Percentiles rank a stretch among this genome's conserved stretches.
These are phyloP conservation scores for Setaria italica DNA, from an alignment of 202 grass and related monocot species.

Conservation along the genomic window DNA sequence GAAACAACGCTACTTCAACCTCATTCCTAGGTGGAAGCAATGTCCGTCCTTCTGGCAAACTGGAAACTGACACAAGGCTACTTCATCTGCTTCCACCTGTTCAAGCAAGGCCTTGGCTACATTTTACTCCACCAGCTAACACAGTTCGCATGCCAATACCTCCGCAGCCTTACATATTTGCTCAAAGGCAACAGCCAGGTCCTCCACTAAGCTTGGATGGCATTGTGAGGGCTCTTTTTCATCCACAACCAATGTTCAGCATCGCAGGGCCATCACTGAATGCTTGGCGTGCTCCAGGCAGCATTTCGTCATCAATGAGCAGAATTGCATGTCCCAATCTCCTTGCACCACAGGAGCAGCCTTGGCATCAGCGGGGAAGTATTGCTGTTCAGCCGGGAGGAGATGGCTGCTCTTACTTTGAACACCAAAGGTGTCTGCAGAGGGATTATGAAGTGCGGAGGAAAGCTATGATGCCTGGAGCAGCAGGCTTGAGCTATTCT, in stretches of 20 bases:
- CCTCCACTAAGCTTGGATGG: constrained; percentile 13
- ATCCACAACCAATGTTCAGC: constrained; percentile 11
- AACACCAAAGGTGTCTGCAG: constrained; percentile 1
- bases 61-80: constrained; percentile 4
- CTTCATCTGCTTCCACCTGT: background rate
- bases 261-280: constrained; percentile 7
- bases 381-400: background rate
- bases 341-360: constrained; percentile 6
- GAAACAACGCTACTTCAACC: constrained; percentile 12
- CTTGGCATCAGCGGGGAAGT: constrained; percentile 7
- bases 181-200: constrained; percentile 14
- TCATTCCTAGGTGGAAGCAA: constrained; percentile 10
- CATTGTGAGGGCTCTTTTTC: constrained; percentile 1
- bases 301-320: constrained; percentile 18
- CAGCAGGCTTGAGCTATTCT: background rate
- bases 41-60: background rate
- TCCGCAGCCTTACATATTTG: constrained; percentile 8
- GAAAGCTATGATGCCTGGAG: constrained; percentile 17
- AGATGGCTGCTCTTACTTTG: background rate
- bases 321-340: background rate
- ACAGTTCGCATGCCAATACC: background rate
- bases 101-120: constrained; percentile 3
- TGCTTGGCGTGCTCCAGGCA: background rate
- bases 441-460: background rate
- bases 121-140: constrained; percentile 37